phyloP scores from a whole-genome alignment of 1,284 basidiomycete genomes.

The Golubevia pallescens region DNA sequence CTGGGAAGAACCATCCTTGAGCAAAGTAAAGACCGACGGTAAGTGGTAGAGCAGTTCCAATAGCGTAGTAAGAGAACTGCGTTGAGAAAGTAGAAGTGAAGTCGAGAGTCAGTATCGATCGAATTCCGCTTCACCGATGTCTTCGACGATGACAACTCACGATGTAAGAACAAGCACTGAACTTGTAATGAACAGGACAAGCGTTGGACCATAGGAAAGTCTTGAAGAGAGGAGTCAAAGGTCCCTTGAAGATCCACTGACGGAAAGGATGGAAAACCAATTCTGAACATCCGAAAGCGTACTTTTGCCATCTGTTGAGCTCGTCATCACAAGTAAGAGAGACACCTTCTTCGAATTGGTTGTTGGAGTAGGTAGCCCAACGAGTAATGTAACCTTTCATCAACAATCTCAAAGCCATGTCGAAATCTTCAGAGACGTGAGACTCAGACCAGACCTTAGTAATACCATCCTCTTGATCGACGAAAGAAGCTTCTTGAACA shows the following conservation, averaged over 20 bases:
- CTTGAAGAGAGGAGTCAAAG: slow-evolving; percentile 27
- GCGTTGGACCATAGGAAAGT: slow-evolving; percentile 16
- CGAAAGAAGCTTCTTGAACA: slow-evolving; percentile 28
- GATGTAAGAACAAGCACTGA: slow-evolving; percentile 31
- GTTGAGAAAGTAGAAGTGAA: no score
- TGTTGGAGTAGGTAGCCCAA: slow-evolving; percentile 43
- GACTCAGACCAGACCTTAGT: slow-evolving; percentile 33
- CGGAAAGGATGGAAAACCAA: slow-evolving; percentile 26
- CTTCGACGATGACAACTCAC: slow-evolving; percentile 19
- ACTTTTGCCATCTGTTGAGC: slow-evolving; percentile 44
- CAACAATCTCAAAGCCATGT: slow-evolving; percentile 20
- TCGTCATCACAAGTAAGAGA: slow-evolving; percentile 44
- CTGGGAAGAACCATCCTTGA: slow-evolving; percentile 29
- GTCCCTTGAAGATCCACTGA: slow-evolving; percentile 26
- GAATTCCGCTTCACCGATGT: no score
- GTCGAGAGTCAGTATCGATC: no score
- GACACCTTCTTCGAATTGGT: slow-evolving; percentile 32
- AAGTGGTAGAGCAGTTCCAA: slow-evolving; percentile 19
- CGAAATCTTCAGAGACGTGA: slow-evolving; percentile 42
- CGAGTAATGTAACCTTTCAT: slow-evolving; percentile 25
- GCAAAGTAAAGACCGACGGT: slow-evolving; percentile 20
- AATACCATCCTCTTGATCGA: slow-evolving; percentile 23
- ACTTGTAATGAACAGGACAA: slow-evolving; percentile 31
- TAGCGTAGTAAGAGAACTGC: slow-evolving; percentile 38
- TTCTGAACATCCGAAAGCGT: slow-evolving; percentile 40